Evolutionary conservation across 2,329 filamentous ascomycete species (phyloP).

Genomic region (Aspergillus uvarum): DNA sequence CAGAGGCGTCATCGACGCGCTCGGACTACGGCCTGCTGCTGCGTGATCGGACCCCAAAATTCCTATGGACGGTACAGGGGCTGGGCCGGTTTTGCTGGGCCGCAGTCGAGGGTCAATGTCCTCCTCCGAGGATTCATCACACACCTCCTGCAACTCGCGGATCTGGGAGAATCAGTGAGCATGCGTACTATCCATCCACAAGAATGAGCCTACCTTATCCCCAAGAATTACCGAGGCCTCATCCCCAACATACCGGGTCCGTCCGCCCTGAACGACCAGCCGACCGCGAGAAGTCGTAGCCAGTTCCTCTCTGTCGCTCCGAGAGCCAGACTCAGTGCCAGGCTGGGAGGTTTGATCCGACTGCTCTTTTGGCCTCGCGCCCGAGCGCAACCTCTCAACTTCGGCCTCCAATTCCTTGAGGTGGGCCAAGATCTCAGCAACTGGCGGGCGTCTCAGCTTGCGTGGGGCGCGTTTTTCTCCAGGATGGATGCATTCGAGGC

Average conservation of each 20-base stretch:
- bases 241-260: conserved; percentile 19
- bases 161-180: conserved; percentile 1
- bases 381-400: conserved; percentile 13
- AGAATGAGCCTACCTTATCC: conserved; percentile 12
- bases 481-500: conserved; percentile 18
- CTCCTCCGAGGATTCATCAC: conserved; percentile 1
- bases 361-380: neutral
- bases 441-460: conserved; percentile 20
- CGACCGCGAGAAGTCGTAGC: neutral
- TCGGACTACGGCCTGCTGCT: neutral
- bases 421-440: conserved; percentile 16
- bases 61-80: neutral
- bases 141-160: conserved; percentile 13
- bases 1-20: neutral
- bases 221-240: conserved; percentile 20
- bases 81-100: neutral
- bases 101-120: neutral
- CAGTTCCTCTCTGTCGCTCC: neutral
- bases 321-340: neutral
- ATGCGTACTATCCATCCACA: too few relatives aligned
- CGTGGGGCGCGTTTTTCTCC: conserved; percentile 20
- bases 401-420: conserved; percentile 21
- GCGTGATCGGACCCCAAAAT: neutral
- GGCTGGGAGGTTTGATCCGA: neutral
- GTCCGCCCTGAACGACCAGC: conserved; percentile 6